Conservation (phyloP, 768 basidiomycete species). For the Neoboletus brunneissimus region DNA sequence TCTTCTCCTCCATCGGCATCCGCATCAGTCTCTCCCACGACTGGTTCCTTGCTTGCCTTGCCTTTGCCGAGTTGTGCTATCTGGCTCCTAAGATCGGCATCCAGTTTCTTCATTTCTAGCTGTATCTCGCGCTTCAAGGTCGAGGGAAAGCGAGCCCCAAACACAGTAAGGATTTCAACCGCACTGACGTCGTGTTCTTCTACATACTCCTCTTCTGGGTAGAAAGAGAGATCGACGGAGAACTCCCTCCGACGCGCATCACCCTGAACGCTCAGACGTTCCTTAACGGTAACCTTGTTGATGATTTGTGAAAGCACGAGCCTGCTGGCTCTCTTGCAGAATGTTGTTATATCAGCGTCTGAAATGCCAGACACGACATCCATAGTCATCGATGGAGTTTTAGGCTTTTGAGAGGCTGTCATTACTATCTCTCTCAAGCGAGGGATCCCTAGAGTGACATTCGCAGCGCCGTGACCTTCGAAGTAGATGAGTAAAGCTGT, state of each 20-base stretch:
- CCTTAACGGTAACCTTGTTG: constrained; percentile 77
- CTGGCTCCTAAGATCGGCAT: constrained; percentile 74
- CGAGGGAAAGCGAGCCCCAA: constrained; percentile 73
- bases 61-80: constrained; percentile 84
- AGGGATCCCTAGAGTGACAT: constrained; percentile 98
- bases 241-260: constrained; percentile 75
- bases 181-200: constrained; percentile 78
- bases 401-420: constrained; percentile 94
- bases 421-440: constrained; percentile 98
- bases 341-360: constrained; percentile 58
- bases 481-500: constrained; percentile 2
- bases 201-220: constrained; percentile 78
- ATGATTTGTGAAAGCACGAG: constrained; percentile 87
- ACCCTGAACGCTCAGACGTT: constrained; percentile 65
- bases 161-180: constrained; percentile 66
- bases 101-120: constrained; percentile 81
- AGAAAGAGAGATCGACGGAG: constrained; percentile 79
- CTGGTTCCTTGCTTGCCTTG: constrained; percentile 44
- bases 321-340: constrained; percentile 87
- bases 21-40: constrained; percentile 43
- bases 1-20: constrained; percentile 55
- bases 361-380: constrained; percentile 54
- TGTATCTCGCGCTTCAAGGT: constrained; percentile 83
- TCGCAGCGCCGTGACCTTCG: constrained; percentile 96
- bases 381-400: constrained; percentile 97